Base-by-base conservation (phyloP, 768 basidiomycete species). In the Gloeophyllum trabeum region DNA sequence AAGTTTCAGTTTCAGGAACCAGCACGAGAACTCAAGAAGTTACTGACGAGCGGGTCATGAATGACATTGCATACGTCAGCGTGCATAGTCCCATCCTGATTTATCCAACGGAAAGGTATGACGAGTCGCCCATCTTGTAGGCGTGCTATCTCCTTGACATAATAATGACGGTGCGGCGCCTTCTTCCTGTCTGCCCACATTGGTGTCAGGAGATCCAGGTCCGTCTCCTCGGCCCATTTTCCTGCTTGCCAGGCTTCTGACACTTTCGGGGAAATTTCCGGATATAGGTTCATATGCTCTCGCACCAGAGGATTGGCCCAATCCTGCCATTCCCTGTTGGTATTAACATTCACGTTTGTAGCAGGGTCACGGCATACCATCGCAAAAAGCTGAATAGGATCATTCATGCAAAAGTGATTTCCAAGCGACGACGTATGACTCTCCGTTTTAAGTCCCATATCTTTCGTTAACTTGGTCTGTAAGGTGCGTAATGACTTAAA, bases 401-500 rank as follows among this genome's bases (percentile, higher is more conserved):
- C 48, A 41, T 59, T 61, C 43, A 58, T 46, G 41, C 51, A 62
- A 41, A 63, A 63, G 4, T 47, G 35, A 40, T 62, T 61, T 6
- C 58, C 60, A 3, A 53, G 38, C 0, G 48, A 13, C 0, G 62
- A 61, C 0, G 40, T 46, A 40, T 57, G 51, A 7, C 39, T 43
- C 26, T 28, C 3, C 10, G 55, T 48, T 25, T 39, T 10, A 13
- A 60, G 42, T 2, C 34, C 34, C 2, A 55, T 16, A 1, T 45
- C 26, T 1, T 37, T 35, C 0, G 42, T 46, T 14, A 62, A 35
- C 7, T 46, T 32, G 4, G 16, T 46, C 46, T 65, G 62, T 5
- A 41, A 39, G 21, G 46, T 51, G 2, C 59, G 53, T 1, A 63
- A 44, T 1, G 48, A 48, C 10, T 40, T 41, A 24, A 61, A 58